phyloP scores from a whole-genome alignment of 2,329 filamentous ascomycete species.

The Penicillium sp. region DNA sequence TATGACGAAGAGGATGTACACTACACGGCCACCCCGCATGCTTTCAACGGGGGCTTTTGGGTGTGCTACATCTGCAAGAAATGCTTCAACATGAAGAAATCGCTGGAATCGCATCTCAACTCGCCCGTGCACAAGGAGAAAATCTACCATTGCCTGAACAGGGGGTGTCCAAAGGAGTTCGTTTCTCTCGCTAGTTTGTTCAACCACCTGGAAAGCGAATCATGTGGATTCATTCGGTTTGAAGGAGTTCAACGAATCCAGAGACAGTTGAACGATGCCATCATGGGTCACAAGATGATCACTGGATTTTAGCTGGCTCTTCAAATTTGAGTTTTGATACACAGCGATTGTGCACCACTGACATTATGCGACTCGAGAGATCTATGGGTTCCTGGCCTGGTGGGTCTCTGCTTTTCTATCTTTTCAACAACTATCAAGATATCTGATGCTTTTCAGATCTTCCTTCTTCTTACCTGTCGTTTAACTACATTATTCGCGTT shows the following conservation, averaged over 20 bases:
- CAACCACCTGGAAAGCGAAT: slow-evolving; percentile 49
- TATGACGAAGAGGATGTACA: background rate
- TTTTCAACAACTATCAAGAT: too few species aligned
- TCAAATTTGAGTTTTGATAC: background rate
- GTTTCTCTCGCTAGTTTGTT: slow-evolving; percentile 42
- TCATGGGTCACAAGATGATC: background rate
- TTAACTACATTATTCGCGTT: too few species aligned
- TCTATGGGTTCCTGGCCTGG: too few species aligned
- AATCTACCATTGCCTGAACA: slow-evolving; percentile 48
- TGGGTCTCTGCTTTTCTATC: too few species aligned
- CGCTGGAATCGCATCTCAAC: slow-evolving; percentile 55
- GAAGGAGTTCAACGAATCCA: slow-evolving; percentile 37
- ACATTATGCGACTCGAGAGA: too few species aligned
- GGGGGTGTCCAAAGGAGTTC: slow-evolving; percentile 40
- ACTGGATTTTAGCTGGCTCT: background rate
- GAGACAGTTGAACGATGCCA: background rate
- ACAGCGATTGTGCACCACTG: background rate
- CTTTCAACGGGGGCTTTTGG: background rate
- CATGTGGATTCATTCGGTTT: slow-evolving; percentile 43
- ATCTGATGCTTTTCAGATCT: too few species aligned
- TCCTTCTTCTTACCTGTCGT: too few species aligned
- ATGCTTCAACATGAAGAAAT: slow-evolving; percentile 36
- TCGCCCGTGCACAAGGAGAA: slow-evolving; percentile 53
- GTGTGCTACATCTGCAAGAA: slow-evolving; percentile 56
- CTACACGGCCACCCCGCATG: background rate